These are phyloP conservation scores for Hypholoma sublateritium DNA, from an alignment of 768 basidiomycete genomes.

Conservation along the genomic window DNA sequence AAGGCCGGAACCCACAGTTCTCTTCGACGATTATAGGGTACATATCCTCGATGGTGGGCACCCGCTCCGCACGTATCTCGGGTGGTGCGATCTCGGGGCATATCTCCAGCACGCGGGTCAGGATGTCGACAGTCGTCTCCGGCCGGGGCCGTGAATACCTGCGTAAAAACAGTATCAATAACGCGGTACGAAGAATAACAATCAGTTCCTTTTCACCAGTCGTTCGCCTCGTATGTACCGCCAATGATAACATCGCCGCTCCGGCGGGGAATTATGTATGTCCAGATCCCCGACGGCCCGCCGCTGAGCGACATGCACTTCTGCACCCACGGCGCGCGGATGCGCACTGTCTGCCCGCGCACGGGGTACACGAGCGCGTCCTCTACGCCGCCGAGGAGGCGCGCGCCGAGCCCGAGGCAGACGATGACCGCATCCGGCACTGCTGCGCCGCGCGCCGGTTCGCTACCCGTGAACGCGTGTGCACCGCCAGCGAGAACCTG, in stretches of 20 bases:
- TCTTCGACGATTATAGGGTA: constrained; percentile 49
- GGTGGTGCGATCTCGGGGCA: constrained; percentile 52
- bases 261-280: constrained; percentile 60
- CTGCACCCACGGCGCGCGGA: constrained; percentile 62
- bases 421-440: constrained; percentile 54
- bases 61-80: constrained; percentile 36
- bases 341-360: constrained; percentile 75
- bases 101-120: constrained; percentile 45
- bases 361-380: constrained; percentile 71
- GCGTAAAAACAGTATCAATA: not conserved
- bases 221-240: constrained; percentile 54
- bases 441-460: constrained; percentile 9
- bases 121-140: constrained; percentile 57
- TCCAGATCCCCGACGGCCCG: constrained; percentile 38
- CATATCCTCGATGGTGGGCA: constrained; percentile 49
- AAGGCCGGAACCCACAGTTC: constrained; percentile 55
- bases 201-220: constrained; percentile 44
- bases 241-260: constrained; percentile 62
- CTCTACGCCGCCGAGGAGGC: constrained; percentile 71
- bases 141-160: constrained; percentile 56
- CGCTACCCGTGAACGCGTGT: constrained; percentile 26
- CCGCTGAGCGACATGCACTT: constrained; percentile 48
- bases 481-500: constrained; percentile 59
- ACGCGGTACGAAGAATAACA: not conserved
- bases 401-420: constrained; percentile 71